phyloP scores from a whole-genome alignment of 1,284 basidiomycete species.

The Amylostereum areolatum region DNA sequence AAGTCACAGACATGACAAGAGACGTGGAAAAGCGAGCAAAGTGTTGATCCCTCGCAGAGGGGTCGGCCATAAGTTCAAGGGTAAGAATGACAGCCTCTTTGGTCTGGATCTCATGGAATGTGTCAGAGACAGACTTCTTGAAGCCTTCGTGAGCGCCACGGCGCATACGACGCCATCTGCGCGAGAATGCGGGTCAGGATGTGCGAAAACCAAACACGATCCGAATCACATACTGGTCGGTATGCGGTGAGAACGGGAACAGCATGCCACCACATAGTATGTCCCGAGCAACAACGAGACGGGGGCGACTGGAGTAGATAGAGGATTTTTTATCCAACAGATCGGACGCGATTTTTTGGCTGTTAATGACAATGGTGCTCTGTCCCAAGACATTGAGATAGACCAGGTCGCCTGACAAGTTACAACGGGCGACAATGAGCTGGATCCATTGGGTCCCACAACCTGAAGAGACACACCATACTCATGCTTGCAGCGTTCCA shows the following conservation, averaged over 20 bases:
- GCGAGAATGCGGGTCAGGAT: background rate
- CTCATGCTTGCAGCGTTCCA: background rate
- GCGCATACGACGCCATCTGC: slow-evolving; percentile 9
- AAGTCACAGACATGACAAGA: background rate
- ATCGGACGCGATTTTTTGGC: background rate
- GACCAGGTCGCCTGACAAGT: background rate
- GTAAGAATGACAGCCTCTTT: background rate
- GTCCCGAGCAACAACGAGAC: background rate
- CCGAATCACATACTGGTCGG: background rate
- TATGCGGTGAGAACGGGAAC: background rate
- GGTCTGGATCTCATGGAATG: background rate
- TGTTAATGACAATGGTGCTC: background rate
- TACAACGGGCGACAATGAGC: background rate
- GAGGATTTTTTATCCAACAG: background rate
- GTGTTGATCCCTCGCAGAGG: background rate
- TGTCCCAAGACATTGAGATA: background rate
- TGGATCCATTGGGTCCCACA: background rate
- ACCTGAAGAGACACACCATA: background rate
- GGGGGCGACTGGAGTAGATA: background rate
- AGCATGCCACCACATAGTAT: background rate
- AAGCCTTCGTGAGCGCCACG: slow-evolving; percentile 8
- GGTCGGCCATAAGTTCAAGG: background rate
- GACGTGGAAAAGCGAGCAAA: background rate
- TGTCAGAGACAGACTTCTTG: slow-evolving; percentile 1
- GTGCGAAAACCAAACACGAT: background rate